Evolutionary conservation across 805 yeast genomes (phyloP).

Genomic region (Ogataea sp.): DNA sequence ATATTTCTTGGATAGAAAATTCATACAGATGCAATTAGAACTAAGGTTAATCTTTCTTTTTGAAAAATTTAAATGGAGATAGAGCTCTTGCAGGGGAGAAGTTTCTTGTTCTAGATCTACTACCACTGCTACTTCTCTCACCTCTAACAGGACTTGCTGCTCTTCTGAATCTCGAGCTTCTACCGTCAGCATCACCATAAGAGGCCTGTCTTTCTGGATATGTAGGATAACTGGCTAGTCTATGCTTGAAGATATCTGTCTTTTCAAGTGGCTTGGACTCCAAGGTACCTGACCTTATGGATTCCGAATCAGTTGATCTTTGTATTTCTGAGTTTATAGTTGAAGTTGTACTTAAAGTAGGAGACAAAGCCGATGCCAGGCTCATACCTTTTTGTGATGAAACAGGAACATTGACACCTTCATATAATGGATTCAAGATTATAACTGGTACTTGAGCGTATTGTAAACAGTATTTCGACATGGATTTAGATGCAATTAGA

Average conservation of each 20-base stretch:
- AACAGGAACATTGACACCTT: background rate
- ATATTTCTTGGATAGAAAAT: no score
- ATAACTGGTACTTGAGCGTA: conserved; percentile 38
- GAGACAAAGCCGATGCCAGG: background rate
- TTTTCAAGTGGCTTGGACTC: background rate
- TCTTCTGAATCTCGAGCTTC: conserved; percentile 18
- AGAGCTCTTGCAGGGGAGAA: conserved; percentile 23
- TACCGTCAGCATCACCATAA: background rate
- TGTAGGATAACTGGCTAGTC: background rate
- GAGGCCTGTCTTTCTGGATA: background rate
- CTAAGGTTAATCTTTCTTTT: background rate
- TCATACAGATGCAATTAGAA: no score
- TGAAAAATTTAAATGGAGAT: conserved; percentile 19
- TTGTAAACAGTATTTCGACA: conserved; percentile 40
- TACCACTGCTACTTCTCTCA: conserved; percentile 6
- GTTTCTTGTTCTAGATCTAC: conserved; percentile 15
- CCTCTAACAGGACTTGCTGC: conserved; percentile 10
- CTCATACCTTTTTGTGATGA: background rate
- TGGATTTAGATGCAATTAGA: conserved; percentile 31
- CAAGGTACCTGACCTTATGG: background rate
- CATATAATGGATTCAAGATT: conserved; percentile 32
- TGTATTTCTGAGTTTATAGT: no score
- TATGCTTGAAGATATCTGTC: background rate
- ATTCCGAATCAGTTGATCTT: background rate
- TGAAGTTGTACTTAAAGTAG: background rate